These are phyloP conservation scores for Dendrobium huoshanense DNA, from an alignment of 106 monocot species.

Conservation along the genomic window DNA sequence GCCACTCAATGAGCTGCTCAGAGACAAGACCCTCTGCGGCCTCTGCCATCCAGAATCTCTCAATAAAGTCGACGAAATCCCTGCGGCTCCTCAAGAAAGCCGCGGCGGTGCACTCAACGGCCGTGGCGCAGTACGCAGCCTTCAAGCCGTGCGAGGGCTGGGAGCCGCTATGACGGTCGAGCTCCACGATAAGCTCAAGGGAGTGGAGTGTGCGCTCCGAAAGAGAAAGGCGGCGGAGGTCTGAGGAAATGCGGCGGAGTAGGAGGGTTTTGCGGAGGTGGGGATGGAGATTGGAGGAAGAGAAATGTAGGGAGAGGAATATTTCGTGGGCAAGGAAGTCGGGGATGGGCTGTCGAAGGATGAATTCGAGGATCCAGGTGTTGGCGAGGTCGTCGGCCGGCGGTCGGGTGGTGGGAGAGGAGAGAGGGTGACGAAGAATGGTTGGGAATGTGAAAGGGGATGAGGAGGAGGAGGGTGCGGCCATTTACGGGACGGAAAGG, in stretches of 20 bases:
- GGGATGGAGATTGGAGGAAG: not conserved
- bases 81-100: slow-evolving; percentile 1
- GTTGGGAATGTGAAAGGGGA: not conserved
- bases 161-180: slow-evolving; percentile 7
- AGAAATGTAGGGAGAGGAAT: slow-evolving; percentile 21
- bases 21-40: slow-evolving; percentile 5
- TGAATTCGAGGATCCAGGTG: slow-evolving; percentile 41
- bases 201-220: slow-evolving; percentile 19
- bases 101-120: slow-evolving; percentile 14
- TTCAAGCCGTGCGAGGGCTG: slow-evolving; percentile 5
- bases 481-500: slow-evolving; percentile 17
- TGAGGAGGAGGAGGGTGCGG: not conserved
- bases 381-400: not conserved
- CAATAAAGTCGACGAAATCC: slow-evolving; percentile 9
- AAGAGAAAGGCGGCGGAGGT: slow-evolving; percentile 13
- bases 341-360: slow-evolving; percentile 35
- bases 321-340: slow-evolving; percentile 22
- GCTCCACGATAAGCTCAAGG: slow-evolving; percentile 37
- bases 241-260: slow-evolving; percentile 28
- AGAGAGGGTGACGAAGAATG: not conserved
- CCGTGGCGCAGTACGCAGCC: slow-evolving; percentile 31
- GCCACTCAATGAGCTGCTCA: not conserved
- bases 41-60: slow-evolving; percentile 22
- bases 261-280: slow-evolving; percentile 36
- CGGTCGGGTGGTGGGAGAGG: not conserved